Evolutionary conservation across 1,139 yeast species (phyloP).

Genomic region (Kluyveromyces sp.): DNA sequence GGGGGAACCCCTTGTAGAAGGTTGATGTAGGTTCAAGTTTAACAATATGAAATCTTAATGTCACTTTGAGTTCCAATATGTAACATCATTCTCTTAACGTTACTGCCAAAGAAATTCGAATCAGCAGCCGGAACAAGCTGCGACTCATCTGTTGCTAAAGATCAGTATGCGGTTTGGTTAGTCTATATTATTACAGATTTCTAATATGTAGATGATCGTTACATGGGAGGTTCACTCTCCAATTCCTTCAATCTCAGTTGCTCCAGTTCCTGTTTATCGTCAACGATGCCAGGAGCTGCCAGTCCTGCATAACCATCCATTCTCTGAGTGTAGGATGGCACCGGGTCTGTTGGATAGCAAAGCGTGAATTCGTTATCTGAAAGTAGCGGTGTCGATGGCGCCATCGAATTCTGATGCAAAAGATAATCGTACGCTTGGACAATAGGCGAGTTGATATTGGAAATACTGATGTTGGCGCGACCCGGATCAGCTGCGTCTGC

Average conservation of each 20-base stretch:
- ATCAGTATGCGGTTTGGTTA: neutral
- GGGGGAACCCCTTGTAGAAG: no score
- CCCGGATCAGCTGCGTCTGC: neutral
- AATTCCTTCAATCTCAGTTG: constrained; percentile 28
- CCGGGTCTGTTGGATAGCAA: constrained; percentile 13
- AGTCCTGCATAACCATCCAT: neutral
- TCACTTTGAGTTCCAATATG: neutral
- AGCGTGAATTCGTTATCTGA: neutral
- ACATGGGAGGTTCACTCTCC: constrained; percentile 35
- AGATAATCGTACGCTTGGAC: constrained; percentile 1
- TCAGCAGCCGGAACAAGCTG: neutral
- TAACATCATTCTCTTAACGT: neutral
- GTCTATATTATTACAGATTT: neutral
- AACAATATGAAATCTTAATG: neutral
- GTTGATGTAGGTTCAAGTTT: no score
- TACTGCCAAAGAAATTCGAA: neutral
- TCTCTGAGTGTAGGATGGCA: constrained; percentile 25
- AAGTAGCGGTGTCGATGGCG: neutral
- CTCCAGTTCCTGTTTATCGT: constrained; percentile 34
- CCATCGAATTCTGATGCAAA: neutral
- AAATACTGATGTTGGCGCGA: neutral
- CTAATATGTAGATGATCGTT: neutral
- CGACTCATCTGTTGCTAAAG: neutral
- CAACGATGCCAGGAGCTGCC: constrained; percentile 11
- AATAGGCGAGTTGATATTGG: neutral